Base-by-base conservation (phyloP, 345 rosid genomes). In the Raphanus sativus region DNA sequence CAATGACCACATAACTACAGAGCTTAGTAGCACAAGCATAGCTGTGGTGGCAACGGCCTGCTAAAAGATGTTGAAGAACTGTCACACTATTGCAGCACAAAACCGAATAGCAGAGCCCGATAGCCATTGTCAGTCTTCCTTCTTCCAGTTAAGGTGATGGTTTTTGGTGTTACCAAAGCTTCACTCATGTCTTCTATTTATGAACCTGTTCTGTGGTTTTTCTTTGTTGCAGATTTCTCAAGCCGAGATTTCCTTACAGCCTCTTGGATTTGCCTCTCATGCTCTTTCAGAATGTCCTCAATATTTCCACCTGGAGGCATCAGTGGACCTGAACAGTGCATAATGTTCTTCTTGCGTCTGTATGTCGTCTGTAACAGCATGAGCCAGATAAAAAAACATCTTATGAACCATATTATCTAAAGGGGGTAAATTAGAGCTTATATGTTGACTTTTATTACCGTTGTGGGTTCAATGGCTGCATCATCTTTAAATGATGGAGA, bases 271-370 rank as follows among this genome's bases (percentile, higher is more conserved):
- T 89, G 96, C 75, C 91, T 91, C 81, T 92, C 99, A 40, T 95
- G 99, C 58, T 91, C 99, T 80, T 81, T 91, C 1, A 95, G 86
- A 70, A 91, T 75, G 34, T 92, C 99, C 6, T 95, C 97, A 3
- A 91, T 87, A 86, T 92, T 92, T 61, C 93, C 97, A n/a, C 97
- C 98, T 0, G 92, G 89, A 75, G 98, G 91, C 86, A 92, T 86
- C 85, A 95, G 69, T 13, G 99, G 99, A 75, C 99, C 99, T 0
- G 98, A 92, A 80, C 74, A 92, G 26, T 92, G 90, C 58, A 92
- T 87, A 82, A 88, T 92, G 81, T 78, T 92, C 81, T 90, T 92
- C 87, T 82, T 88, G 2, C 83, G 86, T 62, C 76, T 85, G 60
- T 82, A 85, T 6, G 80, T 93, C 98, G 80, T 93, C 99, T 93